Evolutionary conservation across 805 yeast species (phyloP).

Genomic region (Komagataella populi): DNA sequence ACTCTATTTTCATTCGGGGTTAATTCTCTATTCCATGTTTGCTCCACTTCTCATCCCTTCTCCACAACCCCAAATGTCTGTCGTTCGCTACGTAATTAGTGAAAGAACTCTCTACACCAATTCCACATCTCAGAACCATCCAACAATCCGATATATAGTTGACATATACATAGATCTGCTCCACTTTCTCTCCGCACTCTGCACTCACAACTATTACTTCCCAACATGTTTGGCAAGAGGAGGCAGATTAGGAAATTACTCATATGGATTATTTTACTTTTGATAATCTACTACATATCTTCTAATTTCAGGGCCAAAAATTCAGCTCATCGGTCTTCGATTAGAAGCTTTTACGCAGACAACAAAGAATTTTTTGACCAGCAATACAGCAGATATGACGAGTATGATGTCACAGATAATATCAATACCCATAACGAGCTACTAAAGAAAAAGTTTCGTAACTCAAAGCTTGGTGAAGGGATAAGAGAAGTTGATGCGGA

Average conservation of each 20-base stretch:
- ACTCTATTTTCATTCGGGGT: too few species aligned
- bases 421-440: neutral
- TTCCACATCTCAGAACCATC: neutral
- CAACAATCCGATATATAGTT: neutral
- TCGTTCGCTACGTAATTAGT: neutral
- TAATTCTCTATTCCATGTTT: too few species aligned
- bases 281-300: neutral
- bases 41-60: neutral
- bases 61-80: neutral
- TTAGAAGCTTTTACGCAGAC: neutral
- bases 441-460: neutral
- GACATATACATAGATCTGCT: neutral
- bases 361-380: neutral
- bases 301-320: neutral
- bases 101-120: neutral
- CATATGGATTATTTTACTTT: neutral
- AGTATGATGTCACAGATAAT: neutral
- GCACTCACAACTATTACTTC: neutral
- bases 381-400: neutral
- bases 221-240: neutral
- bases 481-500: neutral
- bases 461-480: neutral
- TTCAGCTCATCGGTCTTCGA: neutral
- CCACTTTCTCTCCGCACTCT: neutral
- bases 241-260: neutral